Evolutionary conservation across 1,284 basidiomycete genomes (phyloP).

Genomic region (Bondarzewia mesenterica): DNA sequence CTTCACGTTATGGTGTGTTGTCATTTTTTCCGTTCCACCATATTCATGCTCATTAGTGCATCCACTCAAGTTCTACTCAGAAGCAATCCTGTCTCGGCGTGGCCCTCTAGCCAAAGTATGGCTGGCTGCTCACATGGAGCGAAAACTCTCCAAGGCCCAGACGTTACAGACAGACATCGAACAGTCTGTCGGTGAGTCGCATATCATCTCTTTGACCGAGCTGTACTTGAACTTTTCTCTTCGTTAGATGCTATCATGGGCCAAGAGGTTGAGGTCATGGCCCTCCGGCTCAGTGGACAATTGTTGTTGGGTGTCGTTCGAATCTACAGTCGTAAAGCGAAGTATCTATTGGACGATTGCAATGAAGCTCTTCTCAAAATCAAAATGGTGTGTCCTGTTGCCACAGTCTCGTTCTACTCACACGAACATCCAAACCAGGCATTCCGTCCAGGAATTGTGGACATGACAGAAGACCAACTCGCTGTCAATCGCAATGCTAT

Average conservation of each 20-base stretch:
- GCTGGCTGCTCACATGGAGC: slow-evolving; percentile 98
- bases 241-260: slow-evolving; percentile 88
- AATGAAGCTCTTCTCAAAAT: slow-evolving; percentile 94
- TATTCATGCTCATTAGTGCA: not conserved
- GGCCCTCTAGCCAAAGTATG: slow-evolving; percentile 95
- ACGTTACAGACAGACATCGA: slow-evolving; percentile 92
- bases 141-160: slow-evolving; percentile 93
- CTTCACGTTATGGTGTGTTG: slow-evolving; percentile 22
- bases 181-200: slow-evolving; percentile 76
- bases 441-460: slow-evolving; percentile 88
- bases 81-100: slow-evolving; percentile 86
- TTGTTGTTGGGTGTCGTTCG: slow-evolving; percentile 92
- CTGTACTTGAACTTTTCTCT: not conserved
- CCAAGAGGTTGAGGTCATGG: slow-evolving; percentile 84
- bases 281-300: slow-evolving; percentile 90
- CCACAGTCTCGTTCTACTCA: not conserved
- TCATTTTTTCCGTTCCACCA: not conserved
- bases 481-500: slow-evolving; percentile 82
- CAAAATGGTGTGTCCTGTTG: slow-evolving; percentile 62
- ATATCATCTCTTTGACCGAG: not conserved
- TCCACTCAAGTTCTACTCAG: slow-evolving; percentile 73
- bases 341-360: slow-evolving; percentile 96
- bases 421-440: slow-evolving; percentile 54
- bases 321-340: slow-evolving; percentile 96
- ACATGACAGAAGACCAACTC: slow-evolving; percentile 92